A percentile compares a stretch with the other conserved stretches of the same genome.
These are phyloP conservation scores for Adenanthera pavonina DNA, from an alignment of 306 rosid species.

Conservation along the genomic window DNA sequence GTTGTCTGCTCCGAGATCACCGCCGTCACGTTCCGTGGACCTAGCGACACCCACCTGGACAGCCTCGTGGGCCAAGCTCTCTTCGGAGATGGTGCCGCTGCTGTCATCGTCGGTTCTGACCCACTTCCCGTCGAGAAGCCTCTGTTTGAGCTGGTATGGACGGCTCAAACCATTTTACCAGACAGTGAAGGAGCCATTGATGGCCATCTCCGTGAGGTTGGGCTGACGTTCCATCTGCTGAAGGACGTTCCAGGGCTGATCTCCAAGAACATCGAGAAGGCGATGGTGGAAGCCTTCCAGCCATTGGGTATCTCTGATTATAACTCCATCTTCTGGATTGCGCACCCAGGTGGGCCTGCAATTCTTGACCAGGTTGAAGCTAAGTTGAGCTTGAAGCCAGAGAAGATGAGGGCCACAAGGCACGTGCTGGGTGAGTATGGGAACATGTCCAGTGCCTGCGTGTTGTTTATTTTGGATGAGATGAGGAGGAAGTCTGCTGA, in stretches of 20 bases:
- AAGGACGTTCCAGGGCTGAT: slow-evolving; percentile 68
- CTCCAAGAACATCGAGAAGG: slow-evolving; percentile 47
- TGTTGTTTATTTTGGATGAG: slow-evolving; percentile 62
- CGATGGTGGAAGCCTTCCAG: slow-evolving; percentile 49
- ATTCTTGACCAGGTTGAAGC: slow-evolving; percentile 60
- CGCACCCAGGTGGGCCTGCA: slow-evolving; percentile 53
- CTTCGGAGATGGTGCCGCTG: slow-evolving; percentile 35
- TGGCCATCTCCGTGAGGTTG: slow-evolving; percentile 10
- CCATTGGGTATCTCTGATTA: slow-evolving; percentile 59
- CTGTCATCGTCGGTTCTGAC: slow-evolving; percentile 58
- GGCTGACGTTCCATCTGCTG: slow-evolving; percentile 61
- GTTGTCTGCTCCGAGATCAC: slow-evolving; percentile 24
- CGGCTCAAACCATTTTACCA: slow-evolving; percentile 1
- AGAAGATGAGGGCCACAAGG: slow-evolving; percentile 56
- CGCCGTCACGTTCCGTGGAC: slow-evolving; percentile 19
- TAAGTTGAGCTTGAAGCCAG: slow-evolving; percentile 52
- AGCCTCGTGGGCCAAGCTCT: slow-evolving; percentile 18
- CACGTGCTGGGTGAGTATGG: slow-evolving; percentile 63
- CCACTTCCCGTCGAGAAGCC: slow-evolving; percentile 60
- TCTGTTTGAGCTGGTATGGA: slow-evolving; percentile 55
- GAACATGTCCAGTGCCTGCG: slow-evolving; percentile 75
- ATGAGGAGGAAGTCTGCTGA: slow-evolving; percentile 52
- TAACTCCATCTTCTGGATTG: slow-evolving; percentile 70
- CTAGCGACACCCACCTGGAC: slow-evolving; percentile 19
- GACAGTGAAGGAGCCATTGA: slow-evolving; percentile 27